These are phyloP conservation scores for Colletotrichum tanaceti DNA, from an alignment of 2,329 filamentous ascomycete genomes.

Conservation along the genomic window DNA sequence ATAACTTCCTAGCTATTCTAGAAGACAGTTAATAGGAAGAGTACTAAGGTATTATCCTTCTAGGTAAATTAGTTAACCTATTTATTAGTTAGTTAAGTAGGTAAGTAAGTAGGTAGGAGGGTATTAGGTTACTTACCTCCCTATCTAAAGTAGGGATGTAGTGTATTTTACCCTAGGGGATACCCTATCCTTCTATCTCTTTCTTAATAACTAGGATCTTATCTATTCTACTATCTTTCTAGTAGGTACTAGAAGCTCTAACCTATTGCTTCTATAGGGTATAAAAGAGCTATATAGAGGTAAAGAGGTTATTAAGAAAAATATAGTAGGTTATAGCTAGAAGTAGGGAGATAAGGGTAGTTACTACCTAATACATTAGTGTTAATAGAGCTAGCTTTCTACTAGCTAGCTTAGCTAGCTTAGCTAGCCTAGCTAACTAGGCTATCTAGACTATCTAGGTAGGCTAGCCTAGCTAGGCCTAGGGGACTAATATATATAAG, in stretches of 20 bases:
- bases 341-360: conserved; percentile 4
- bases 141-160: conserved; percentile 1
- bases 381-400: conserved; percentile 8
- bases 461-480: too few species aligned
- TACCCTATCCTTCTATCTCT: not conserved
- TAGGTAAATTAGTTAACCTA: too few species aligned
- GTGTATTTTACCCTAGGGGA: not conserved
- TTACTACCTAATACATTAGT: conserved; percentile 1
- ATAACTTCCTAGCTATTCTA: too few species aligned
- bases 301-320: not conserved
- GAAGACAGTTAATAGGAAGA: too few species aligned
- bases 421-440: not conserved
- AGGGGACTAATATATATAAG: not conserved
- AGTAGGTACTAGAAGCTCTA: not conserved
- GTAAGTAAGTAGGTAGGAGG: too few species aligned
- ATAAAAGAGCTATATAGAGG: conserved; percentile 3
- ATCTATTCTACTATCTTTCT: not conserved
- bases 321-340: not conserved
- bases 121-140: not conserved
- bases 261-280: not conserved
- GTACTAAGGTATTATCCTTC: too few species aligned
- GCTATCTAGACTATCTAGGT: too few species aligned
- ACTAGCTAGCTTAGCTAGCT: not conserved
- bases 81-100: too few species aligned
- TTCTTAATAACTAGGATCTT: not conserved